Conservation (phyloP, 345 rosid species). For the Geranium brycei region DNA sequence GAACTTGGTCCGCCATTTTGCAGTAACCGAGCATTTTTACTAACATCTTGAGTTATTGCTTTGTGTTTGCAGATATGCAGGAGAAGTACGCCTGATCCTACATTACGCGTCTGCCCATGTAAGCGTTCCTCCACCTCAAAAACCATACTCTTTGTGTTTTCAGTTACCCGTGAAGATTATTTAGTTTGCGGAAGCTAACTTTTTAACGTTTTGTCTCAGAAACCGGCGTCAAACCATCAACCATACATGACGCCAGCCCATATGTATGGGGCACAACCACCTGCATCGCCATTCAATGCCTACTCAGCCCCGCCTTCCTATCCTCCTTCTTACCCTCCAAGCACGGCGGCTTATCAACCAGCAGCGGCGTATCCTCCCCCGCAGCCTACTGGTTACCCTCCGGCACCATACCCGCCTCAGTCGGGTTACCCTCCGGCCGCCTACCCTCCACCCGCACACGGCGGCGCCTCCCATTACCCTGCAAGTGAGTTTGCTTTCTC, state of each 20-base stretch:
- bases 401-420: conserved; percentile 9
- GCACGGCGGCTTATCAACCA: conserved; percentile 15
- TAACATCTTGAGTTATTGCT: neutral
- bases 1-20: neutral
- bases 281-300: neutral
- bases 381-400: conserved; percentile 8
- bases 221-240: conserved; percentile 15
- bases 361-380: conserved; percentile 22
- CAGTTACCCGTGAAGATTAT: neutral
- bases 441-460: conserved; percentile 20
- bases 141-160: neutral
- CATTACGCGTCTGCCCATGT: conserved; percentile 59
- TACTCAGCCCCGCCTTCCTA: conserved; percentile 20
- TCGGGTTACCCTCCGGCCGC: conserved; percentile 30
- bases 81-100: conserved; percentile 61
- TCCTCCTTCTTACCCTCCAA: conserved; percentile 14
- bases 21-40: neutral
- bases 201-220: conserved; percentile 22
- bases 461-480: conserved; percentile 38
- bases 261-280: conserved; percentile 1
- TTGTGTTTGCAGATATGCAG: conserved; percentile 46
- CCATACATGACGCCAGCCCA: conserved; percentile 17
- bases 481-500: conserved; percentile 24
- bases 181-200: neutral
- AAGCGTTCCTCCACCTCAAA: conserved; percentile 10